A percentile compares a stretch with the other conserved stretches of the same genome.
Evolutionary conservation across 1,284 basidiomycete genomes (phyloP).

Genomic region (Ganoderma sinense): DNA sequence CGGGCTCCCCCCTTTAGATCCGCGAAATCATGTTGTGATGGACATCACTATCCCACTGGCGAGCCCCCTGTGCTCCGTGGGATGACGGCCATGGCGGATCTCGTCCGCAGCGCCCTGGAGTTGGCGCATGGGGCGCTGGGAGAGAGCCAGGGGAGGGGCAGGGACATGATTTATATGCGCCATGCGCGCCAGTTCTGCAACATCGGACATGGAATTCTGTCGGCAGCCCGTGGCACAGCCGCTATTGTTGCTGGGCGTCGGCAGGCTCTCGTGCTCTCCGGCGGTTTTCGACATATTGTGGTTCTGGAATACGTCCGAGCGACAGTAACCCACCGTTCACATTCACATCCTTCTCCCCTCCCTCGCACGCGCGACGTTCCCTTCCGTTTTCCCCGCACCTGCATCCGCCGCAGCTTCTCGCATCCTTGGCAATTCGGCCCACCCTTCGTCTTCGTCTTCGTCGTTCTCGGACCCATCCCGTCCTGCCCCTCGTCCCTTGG

Average conservation of each 20-base stretch:
- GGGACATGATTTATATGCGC: conserved; percentile 4
- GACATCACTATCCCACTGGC: background rate
- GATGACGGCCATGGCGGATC: background rate
- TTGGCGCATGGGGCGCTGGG: background rate
- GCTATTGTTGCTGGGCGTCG: background rate
- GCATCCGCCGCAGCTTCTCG: background rate
- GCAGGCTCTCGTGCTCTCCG: background rate
- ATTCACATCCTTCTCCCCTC: background rate
- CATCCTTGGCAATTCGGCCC: background rate
- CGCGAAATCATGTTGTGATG: conserved; percentile 59
- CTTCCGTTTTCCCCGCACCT: background rate
- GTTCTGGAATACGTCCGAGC: background rate
- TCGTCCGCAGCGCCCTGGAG: background rate
- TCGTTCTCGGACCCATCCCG: background rate
- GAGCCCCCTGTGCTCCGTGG: background rate
- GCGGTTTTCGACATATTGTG: background rate
- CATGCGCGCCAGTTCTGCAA: background rate
- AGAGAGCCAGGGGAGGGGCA: background rate
- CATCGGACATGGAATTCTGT: background rate
- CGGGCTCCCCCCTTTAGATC: conserved; percentile 46
- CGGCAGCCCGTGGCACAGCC: conserved; percentile 9
- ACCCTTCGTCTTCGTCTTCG: background rate
- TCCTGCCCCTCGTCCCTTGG: background rate
- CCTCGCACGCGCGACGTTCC: background rate
- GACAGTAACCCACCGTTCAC: background rate